Conservation (phyloP, 164 flowering plant species). For the Stephania yunnanensis region DNA sequence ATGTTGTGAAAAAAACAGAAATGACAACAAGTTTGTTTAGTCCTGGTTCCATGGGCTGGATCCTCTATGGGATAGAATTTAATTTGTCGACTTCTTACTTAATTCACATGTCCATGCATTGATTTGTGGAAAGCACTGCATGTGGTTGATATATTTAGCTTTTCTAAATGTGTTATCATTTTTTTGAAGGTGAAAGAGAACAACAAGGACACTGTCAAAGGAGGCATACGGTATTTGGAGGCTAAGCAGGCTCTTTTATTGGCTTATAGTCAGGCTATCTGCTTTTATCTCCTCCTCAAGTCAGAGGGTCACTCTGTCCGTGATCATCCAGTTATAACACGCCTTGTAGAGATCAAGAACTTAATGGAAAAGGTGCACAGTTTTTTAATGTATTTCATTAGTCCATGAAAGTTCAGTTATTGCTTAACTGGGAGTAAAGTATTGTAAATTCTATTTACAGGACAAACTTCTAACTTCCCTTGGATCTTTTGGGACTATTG, state of each 20-base stretch:
- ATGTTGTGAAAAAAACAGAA: too few relatives aligned
- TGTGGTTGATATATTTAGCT: neutral
- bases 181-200: constrained; percentile 40
- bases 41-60: neutral
- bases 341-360: constrained; percentile 70
- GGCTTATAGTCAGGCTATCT: constrained; percentile 83
- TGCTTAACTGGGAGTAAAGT: neutral
- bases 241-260: constrained; percentile 61
- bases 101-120: neutral
- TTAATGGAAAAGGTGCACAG: constrained; percentile 65
- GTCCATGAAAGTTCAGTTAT: neutral
- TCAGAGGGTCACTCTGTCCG: constrained; percentile 83
- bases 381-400: neutral
- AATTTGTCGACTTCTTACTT: neutral
- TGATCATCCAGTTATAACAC: constrained; percentile 91
- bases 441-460: neutral
- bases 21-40: too few relatives aligned
- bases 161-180: constrained; percentile 9
- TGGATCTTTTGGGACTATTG: neutral
- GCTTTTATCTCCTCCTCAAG: constrained; percentile 89
- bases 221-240: constrained; percentile 65
- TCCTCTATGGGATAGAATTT: neutral
- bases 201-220: constrained; percentile 26
- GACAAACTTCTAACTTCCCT: neutral
- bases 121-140: neutral